A percentile compares a stretch with the other conserved stretches of the same genome.
Conservation (phyloP, 768 basidiomycete genomes). For the Hypholoma fasciculare region DNA sequence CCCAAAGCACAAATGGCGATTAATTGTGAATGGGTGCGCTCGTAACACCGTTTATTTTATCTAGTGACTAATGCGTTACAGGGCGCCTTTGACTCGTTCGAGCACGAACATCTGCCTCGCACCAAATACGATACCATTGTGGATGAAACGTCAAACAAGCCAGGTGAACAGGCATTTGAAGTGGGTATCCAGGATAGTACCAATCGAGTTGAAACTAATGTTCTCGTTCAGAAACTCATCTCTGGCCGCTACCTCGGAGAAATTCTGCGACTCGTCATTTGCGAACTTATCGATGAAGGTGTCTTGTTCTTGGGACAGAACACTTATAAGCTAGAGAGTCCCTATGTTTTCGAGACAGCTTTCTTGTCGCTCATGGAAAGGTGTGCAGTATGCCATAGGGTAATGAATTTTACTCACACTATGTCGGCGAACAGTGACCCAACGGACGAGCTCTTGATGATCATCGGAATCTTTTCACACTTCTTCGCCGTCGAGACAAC, state of each 20-base stretch:
- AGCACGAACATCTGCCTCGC: slow-evolving; percentile 91
- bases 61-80: slow-evolving; percentile 26
- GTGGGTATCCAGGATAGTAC: slow-evolving; percentile 33
- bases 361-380: slow-evolving; percentile 97
- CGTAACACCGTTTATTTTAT: background rate
- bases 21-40: slow-evolving; percentile 92
- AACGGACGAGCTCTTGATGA: slow-evolving; percentile 95
- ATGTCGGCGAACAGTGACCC: slow-evolving; percentile 61
- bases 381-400: slow-evolving; percentile 33
- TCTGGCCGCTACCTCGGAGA: slow-evolving; percentile 96
- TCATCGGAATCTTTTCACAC: slow-evolving; percentile 96
- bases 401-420: background rate
- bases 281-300: slow-evolving; percentile 95
- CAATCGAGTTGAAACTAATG: too few relatives aligned
- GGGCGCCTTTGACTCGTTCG: slow-evolving; percentile 97
- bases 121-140: slow-evolving; percentile 94
- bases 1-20: slow-evolving; percentile 80
- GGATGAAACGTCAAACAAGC: slow-evolving; percentile 95
- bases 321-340: slow-evolving; percentile 95
- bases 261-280: slow-evolving; percentile 91
- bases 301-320: slow-evolving; percentile 97
- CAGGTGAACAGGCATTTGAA: slow-evolving; percentile 93
- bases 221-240: slow-evolving; percentile 74
- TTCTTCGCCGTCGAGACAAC: slow-evolving; percentile 98
- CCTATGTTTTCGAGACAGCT: slow-evolving; percentile 93